Evolutionary conservation across 345 rosid species (phyloP), one percentile per base, ranked within the genome.

Genomic region (Rhodomyrtus tomentosa): DNA sequence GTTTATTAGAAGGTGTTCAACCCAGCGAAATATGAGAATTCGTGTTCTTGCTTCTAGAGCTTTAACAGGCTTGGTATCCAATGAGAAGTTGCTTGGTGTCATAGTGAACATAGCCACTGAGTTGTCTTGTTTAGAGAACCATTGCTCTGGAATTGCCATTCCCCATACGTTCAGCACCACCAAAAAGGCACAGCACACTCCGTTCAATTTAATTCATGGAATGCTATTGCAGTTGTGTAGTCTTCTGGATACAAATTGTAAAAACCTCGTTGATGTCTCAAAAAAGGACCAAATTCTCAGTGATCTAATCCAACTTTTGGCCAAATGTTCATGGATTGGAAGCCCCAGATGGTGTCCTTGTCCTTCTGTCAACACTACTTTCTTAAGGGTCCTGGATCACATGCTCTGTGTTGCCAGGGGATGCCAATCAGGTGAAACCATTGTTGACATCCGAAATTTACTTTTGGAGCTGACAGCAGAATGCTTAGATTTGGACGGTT

Each of bases 1-100:
- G 54, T 95, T 96, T 92, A 94, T 95, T 85, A 92, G 92, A 92
- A 94, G 90, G 88, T 96, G 98, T 90, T 94, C 99, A 86, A 95
- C 92, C 51, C 98, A 96, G 90, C 91, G 93, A 88, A 95, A 96
- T 89, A 88, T 95, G 80, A 93, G 93, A 84, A 89, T 96, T 88
- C 98, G 99, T 85, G 90, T 94, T 88, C 95, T 96, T 87, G 98
- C 99, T 83, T 94, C 98, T 27, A 93, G 95, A 86, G 99, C 99
- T 89, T 89, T 96, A 89, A 93, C 91, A 24, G 96, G 99, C 83
- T 90, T 96, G 84, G 96, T 96, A 84, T 95, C 99, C 59, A 95
- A 93, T 91, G 98, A 96, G 93, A 96, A 94, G 88, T 92, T 96
- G 86, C 90, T 92, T 55, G 68, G 59, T 82, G 91, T 93, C 84